Percentiles rank a stretch among this genome's conserved stretches.
Conservation (phyloP, 768 basidiomycete species). For the Fistulinella prunicolor region DNA sequence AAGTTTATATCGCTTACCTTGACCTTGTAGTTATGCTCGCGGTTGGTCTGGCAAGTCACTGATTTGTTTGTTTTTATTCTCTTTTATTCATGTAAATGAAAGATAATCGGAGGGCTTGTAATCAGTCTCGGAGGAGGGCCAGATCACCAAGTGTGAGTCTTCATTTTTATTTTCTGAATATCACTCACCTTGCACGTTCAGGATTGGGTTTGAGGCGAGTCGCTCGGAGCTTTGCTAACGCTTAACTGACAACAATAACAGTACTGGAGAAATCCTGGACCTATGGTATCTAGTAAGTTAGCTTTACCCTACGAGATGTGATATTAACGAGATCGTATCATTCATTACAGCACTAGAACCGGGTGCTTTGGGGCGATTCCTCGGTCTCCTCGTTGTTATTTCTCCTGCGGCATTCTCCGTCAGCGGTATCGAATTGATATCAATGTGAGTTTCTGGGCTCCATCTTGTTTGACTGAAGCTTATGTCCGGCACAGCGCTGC, state of each 20-base stretch:
- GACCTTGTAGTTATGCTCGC: slow-evolving; percentile 34
- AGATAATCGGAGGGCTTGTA: slow-evolving; percentile 44
- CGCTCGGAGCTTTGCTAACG: too few relatives aligned
- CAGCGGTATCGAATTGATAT: slow-evolving; percentile 74
- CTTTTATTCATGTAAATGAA: neutral
- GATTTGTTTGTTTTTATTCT: neutral
- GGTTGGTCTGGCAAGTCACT: slow-evolving; percentile 28
- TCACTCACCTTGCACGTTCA: slow-evolving; percentile 3
- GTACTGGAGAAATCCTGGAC: slow-evolving; percentile 26
- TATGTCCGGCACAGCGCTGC: slow-evolving; percentile 47
- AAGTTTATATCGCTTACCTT: neutral
- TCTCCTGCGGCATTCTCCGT: slow-evolving; percentile 59
- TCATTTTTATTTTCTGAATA: slow-evolving; percentile 30
- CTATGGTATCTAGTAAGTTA: slow-evolving; percentile 21
- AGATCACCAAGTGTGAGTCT: slow-evolving; percentile 37
- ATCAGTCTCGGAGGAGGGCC: slow-evolving; percentile 62
- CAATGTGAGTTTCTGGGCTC: slow-evolving; percentile 44
- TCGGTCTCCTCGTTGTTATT: slow-evolving; percentile 21
- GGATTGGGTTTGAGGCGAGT: slow-evolving; percentile 19
- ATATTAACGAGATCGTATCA: neutral
- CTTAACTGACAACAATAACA: slow-evolving; percentile 1
- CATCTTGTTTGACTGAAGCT: slow-evolving; percentile 10
- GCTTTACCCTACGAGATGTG: neutral
- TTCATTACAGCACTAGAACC: slow-evolving; percentile 16
- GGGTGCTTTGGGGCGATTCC: slow-evolving; percentile 19